Evolutionary conservation across 148 eudicot genomes (phyloP).

Genomic region (Cornus controversa): DNA sequence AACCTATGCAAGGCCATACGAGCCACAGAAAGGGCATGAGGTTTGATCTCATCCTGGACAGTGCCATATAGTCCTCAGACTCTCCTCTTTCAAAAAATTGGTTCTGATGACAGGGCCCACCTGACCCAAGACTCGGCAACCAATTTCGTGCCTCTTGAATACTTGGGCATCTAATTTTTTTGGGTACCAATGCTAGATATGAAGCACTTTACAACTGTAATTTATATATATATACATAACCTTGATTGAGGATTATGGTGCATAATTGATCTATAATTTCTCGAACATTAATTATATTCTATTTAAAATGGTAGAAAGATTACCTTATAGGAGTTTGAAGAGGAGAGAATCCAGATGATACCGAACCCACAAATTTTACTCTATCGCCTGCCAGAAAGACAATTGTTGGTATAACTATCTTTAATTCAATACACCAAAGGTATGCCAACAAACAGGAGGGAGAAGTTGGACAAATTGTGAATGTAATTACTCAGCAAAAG

Average conservation of each 20-base stretch:
- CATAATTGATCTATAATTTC: background rate
- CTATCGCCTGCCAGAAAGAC: slow-evolving; percentile 59
- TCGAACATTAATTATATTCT: background rate
- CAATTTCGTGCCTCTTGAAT: background rate
- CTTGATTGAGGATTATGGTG: no score
- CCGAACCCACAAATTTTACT: slow-evolving; percentile 56
- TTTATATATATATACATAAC: background rate
- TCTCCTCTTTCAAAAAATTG: background rate
- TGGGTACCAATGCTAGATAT: background rate
- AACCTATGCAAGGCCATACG: background rate
- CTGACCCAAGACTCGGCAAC: background rate
- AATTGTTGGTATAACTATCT: background rate
- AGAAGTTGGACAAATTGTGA: background rate
- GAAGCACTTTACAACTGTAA: background rate
- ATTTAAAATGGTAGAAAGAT: background rate
- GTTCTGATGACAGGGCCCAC: background rate
- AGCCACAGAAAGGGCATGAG: background rate
- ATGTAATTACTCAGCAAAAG: background rate
- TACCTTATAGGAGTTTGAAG: slow-evolving; percentile 46
- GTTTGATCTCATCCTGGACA: background rate
- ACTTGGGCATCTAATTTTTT: background rate
- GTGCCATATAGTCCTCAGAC: background rate
- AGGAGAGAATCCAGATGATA: slow-evolving; percentile 32
- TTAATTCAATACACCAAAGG: no score
- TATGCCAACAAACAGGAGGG: background rate